Base-by-base conservation (phyloP, 228 moss, liverwort and hornwort genomes). In the Sphagnum fallax region DNA sequence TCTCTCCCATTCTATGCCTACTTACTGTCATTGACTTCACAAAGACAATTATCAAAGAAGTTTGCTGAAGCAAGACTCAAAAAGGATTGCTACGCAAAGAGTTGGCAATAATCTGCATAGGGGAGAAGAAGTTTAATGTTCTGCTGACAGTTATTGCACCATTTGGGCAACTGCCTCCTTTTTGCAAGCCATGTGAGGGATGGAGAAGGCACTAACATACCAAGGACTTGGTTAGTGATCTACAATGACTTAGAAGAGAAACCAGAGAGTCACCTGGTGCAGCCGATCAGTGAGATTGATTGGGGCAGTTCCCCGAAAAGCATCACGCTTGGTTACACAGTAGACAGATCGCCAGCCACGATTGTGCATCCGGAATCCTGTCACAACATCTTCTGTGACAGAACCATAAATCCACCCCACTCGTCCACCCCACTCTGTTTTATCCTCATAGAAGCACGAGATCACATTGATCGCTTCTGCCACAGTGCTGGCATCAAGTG, bases 391-490 rank as follows among this genome's bases (percentile, higher is more conserved):
- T 70, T 86, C 86, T 1, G 86, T 86, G 10, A 86, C 86, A 0
- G 86, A 86, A 32, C 86, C 86, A 57, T 86, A 86, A 70, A 86
- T 86, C 86, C 86, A 86, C 18, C 86, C 86, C 9, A 86, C 86
- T 12, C 86, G 82, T 1, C 76, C 80, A 49, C 86, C 86, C 86
- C 86, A 86, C 53, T 86, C 86, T 6, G 86, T 86, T 65, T 83
- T 86, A 63, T 86, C 86, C 75, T 86, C 86, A 13, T 86, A 86
- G 74, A 78, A 86, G 10, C 86, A 86, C 2, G 86, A 86, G 59
- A 83, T 86, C 62, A 80, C 86, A 69, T 83, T 86, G 71, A 86
- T 86, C 50, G 86, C 86, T 74, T 86, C 86, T 7, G 86, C 86
- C 16, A 86, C 77, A 16, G 74, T 76, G 68, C 77, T 74, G 13